phyloP scores from a whole-genome alignment of 306 rosid genomes.

The Datisca glomerata region DNA sequence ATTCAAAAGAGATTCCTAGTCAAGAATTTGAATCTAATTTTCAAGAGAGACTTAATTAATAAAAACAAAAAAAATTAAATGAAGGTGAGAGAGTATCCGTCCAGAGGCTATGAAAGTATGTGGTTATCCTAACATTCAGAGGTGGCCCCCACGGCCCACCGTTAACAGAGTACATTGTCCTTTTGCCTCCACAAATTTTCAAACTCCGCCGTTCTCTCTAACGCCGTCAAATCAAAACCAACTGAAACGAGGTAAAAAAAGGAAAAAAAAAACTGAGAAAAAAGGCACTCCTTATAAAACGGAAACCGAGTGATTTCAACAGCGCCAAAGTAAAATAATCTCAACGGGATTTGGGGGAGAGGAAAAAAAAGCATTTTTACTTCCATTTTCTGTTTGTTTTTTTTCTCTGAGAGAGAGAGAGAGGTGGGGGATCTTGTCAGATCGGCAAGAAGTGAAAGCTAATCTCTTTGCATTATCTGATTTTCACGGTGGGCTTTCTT shows the following conservation, averaged over 20 bases:
- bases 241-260: background rate
- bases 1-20: too few species aligned
- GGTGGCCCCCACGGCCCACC: conserved; percentile 15
- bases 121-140: too few species aligned
- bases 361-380: background rate
- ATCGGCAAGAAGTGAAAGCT: conserved; percentile 33
- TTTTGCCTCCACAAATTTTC: conserved; percentile 10
- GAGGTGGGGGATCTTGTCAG: conserved; percentile 36
- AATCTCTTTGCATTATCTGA: conserved; percentile 14
- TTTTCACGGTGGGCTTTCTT: conserved; percentile 20
- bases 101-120: too few species aligned
- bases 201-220: conserved; percentile 1
- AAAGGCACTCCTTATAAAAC: too few species aligned
- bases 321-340: background rate
- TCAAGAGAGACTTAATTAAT: too few species aligned
- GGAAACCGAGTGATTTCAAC: too few species aligned
- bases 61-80: too few species aligned
- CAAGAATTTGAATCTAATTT: too few species aligned
- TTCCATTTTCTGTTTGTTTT: background rate
- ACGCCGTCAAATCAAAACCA: background rate
- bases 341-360: too few species aligned
- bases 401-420: background rate
- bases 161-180: conserved; percentile 10
- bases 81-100: too few species aligned
- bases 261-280: background rate